Base-by-base conservation (phyloP, 106 monocot species). In the Apostasia ramifera region DNA sequence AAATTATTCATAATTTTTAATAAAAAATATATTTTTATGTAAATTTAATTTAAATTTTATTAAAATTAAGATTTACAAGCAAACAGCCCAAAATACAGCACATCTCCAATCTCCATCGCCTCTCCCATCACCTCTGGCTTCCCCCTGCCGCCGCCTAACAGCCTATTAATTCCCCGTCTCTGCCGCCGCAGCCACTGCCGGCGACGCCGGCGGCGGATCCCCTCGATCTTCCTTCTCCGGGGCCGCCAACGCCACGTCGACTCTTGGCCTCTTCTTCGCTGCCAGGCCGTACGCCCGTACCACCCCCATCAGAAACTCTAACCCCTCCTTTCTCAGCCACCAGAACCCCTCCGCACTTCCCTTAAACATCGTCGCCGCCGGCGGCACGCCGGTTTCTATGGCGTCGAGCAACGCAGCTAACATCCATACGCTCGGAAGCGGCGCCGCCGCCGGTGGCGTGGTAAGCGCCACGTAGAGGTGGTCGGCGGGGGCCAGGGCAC, bases 401-500 rank as follows among this genome's bases (percentile, higher is more conserved):
- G 78, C 73, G 52, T 57, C 58, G 43, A 73, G 1, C 40, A 76
- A 15, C 51, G 49, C 64, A 2, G 57, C 63, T 1, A 73, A 2
- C 1, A 58, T 63, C 68, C 57, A 69, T 53, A 73, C 65, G 39
- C 52, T 77, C 8, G 75, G 71, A 44, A 71, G 68, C 1, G 71
- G 43, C 10, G 47, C 39, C n/a, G 11, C 41, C 3, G 39, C 38
- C 10, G 26, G 15, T n/a, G 52, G 47, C 44, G 57, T 13, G n/a
- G 53, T 46, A 43, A 58, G 15, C n/a, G 61, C 44, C 15, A 69
- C 43, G 5, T 59, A 46, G 41, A 85, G 67, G 71, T 85, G 85
- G 45, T 44, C 61, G 4, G 10, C 6, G 38, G 85, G 81, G 56
- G 54, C 26, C 43, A 85, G 66, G 11, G 81, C 78, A 2, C 85